These are phyloP conservation scores for Phytophthora colocasiae DNA, from an alignment of 352 stramenopile species.

Conservation along the genomic window DNA sequence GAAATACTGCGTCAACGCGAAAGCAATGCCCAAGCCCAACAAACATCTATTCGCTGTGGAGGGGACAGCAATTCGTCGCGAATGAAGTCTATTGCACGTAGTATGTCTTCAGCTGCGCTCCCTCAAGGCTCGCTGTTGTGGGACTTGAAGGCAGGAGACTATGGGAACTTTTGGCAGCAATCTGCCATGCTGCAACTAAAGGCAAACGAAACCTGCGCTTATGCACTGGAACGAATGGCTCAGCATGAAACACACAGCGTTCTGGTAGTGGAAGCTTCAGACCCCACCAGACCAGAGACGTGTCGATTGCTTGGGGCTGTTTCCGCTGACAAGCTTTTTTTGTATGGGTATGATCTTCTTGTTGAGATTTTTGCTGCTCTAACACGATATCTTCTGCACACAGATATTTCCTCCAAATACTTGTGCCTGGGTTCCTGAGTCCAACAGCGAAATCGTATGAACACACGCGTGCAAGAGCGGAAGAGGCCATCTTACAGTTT, in stretches of 20 bases:
- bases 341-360: conserved; percentile 29
- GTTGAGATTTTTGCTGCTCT: conserved; percentile 9
- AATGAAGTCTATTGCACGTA: conserved; percentile 29
- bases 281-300: conserved; percentile 3
- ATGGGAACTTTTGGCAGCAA: conserved; percentile 55
- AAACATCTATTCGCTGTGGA: conserved; percentile 7
- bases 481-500: conserved; percentile 49
- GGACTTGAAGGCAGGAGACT: conserved; percentile 46
- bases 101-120: conserved; percentile 30
- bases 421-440: conserved; percentile 28
- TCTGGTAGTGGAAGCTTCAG: conserved; percentile 32
- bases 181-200: conserved; percentile 33
- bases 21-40: conserved; percentile 15
- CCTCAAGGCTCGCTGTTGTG: conserved; percentile 31
- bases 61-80: conserved; percentile 5
- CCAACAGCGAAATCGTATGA: conserved; percentile 38
- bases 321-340: conserved; percentile 48
- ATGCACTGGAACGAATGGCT: conserved; percentile 46
- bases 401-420: conserved; percentile 46
- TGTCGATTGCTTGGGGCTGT: conserved; percentile 40
- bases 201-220: conserved; percentile 37
- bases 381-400: not conserved
- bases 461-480: conserved; percentile 47
- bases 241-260: conserved; percentile 14
- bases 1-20: conserved; percentile 27